These are phyloP conservation scores for Torulaspora quercuum DNA, from an alignment of 805 yeast species.

Conservation along the genomic window DNA sequence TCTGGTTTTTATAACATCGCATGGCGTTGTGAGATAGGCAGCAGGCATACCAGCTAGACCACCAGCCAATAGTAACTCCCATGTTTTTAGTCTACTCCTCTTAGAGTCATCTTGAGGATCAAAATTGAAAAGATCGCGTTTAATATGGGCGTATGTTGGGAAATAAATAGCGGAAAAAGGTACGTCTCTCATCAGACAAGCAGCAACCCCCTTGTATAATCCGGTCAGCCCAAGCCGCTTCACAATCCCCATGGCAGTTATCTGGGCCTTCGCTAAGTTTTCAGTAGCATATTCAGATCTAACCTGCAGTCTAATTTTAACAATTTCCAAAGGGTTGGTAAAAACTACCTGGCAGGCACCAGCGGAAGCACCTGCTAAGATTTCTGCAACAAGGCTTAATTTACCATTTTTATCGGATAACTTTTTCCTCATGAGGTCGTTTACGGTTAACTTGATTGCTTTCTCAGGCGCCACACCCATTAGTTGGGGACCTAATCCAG, in stretches of 20 bases:
- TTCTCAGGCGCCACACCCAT: constrained; percentile 98
- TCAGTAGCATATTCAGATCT: constrained; percentile 65
- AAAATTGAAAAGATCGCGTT: constrained; percentile 73
- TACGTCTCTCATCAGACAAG: constrained; percentile 90
- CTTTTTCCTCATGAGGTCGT: constrained; percentile 76
- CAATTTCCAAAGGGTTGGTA: constrained; percentile 94
- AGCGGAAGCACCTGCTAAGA: constrained; percentile 87
- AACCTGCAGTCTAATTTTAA: constrained; percentile 90
- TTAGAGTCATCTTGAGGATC: constrained; percentile 67
- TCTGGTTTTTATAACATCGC: constrained; percentile 94
- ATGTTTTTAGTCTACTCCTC: constrained; percentile 60
- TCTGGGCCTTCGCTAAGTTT: constrained; percentile 37
- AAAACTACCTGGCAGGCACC: constrained; percentile 96
- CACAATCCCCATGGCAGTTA: constrained; percentile 57
- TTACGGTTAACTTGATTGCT: constrained; percentile 92
- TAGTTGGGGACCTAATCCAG: constrained; percentile 90
- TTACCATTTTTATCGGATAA: constrained; percentile 55
- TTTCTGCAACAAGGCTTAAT: constrained; percentile 57
- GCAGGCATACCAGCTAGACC: constrained; percentile 98
- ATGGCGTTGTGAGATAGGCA: constrained; percentile 93
- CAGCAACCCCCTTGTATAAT: constrained; percentile 84
- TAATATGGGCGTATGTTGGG: constrained; percentile 94
- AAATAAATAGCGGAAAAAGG: constrained; percentile 96
- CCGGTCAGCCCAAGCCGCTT: constrained; percentile 79
- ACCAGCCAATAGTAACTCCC: constrained; percentile 84